Conservation (phyloP, 2,329 filamentous ascomycete species). For the Chalara sp. region DNA sequence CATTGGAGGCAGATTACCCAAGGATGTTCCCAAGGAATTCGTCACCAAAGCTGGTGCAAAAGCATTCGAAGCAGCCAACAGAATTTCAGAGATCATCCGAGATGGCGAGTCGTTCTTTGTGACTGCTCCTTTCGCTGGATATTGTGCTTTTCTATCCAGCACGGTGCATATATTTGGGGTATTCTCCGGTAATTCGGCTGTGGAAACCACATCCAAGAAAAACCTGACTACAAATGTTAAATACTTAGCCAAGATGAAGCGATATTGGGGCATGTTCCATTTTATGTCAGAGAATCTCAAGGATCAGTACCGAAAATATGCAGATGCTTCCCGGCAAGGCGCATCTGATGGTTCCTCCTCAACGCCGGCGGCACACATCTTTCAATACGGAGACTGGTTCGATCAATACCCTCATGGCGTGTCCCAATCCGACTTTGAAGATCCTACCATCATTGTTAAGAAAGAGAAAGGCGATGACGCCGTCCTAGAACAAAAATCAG, state of each 20-base stretch:
- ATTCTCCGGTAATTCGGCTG: constrained; percentile 72
- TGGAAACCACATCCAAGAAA: constrained; percentile 73
- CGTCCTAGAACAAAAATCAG: constrained; percentile 79
- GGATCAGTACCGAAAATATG: constrained; percentile 77
- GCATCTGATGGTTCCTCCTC: constrained; percentile 36
- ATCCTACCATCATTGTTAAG: constrained; percentile 59
- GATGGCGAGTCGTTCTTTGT: constrained; percentile 76
- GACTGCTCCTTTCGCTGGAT: constrained; percentile 87
- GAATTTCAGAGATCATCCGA: constrained; percentile 77
- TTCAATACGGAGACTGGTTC: constrained; percentile 98
- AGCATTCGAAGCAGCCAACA: constrained; percentile 76
- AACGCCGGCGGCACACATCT: constrained; percentile 49
- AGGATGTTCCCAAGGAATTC: constrained; percentile 65
- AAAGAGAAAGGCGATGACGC: constrained; percentile 81
- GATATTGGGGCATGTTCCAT: constrained; percentile 97
- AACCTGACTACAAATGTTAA: constrained; percentile 84
- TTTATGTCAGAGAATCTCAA: constrained; percentile 92
- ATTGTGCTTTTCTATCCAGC: constrained; percentile 87
- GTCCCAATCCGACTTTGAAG: constrained; percentile 74
- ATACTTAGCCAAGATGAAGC: constrained; percentile 91
- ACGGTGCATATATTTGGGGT: constrained; percentile 93
- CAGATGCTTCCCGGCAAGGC: constrained; percentile 71
- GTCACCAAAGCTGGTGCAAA: constrained; percentile 67
- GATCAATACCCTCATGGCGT: constrained; percentile 90
- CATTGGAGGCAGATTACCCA: constrained; percentile 54